phyloP scores from a whole-genome alignment of 768 basidiomycete genomes.

The Lentinula edodes region DNA sequence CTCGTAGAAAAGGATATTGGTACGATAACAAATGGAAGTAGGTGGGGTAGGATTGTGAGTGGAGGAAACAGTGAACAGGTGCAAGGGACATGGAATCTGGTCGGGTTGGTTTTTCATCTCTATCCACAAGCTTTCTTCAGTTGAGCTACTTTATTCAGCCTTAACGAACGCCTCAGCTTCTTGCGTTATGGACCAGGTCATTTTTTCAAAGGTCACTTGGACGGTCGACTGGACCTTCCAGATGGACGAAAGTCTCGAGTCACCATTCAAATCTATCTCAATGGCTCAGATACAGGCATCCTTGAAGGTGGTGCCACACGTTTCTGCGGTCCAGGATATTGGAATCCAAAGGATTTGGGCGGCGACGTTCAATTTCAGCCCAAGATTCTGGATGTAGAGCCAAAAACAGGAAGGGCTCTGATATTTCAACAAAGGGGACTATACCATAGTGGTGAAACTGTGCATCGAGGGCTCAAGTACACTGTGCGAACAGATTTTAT shows the following conservation, averaged over 20 bases:
- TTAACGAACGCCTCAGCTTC: conserved; percentile 39
- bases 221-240: conserved; percentile 29
- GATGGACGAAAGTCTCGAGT: conserved; percentile 33
- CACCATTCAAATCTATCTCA: conserved; percentile 39
- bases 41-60: conserved; percentile 29
- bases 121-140: no score
- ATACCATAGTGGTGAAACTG: conserved; percentile 36
- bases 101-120: conserved; percentile 20
- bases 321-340: conserved; percentile 27
- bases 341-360: neutral
- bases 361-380: neutral
- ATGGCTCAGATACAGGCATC: conserved; percentile 19
- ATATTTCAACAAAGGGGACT: conserved; percentile 37
- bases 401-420: conserved; percentile 34
- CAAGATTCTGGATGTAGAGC: conserved; percentile 33
- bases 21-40: conserved; percentile 22
- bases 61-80: conserved; percentile 17
- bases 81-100: conserved; percentile 27
- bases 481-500: conserved; percentile 37
- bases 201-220: conserved; percentile 33
- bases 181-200: conserved; percentile 38
- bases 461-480: conserved; percentile 30
- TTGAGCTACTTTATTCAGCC: conserved; percentile 14
- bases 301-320: conserved; percentile 33
- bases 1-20: conserved; percentile 30